A percentile compares a stretch with the other conserved stretches of the same genome.
Evolutionary conservation across 1,284 basidiomycete species (phyloP).

Genomic region (Trichosporon sp.): DNA sequence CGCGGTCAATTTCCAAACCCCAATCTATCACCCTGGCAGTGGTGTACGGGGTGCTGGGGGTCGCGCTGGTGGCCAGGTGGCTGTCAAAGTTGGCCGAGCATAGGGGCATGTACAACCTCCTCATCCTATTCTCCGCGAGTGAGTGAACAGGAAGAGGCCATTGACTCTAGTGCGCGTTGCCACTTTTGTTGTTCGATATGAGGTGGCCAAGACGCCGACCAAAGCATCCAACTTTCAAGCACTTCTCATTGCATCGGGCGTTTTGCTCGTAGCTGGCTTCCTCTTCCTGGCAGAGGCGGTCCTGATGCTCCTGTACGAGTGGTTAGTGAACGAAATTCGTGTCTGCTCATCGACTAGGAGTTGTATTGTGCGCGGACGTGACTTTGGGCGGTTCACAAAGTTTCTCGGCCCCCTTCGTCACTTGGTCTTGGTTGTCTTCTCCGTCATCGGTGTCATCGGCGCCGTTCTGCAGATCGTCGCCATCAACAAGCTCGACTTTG

Average conservation of each 20-base stretch:
- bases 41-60: neutral
- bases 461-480: slow-evolving; percentile 26
- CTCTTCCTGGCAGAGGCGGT: slow-evolving; percentile 26
- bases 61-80: neutral
- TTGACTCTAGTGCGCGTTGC: slow-evolving; percentile 24
- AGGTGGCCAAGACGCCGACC: neutral
- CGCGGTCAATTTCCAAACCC: neutral
- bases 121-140: neutral
- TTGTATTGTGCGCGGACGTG: slow-evolving; percentile 18
- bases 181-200: slow-evolving; percentile 21
- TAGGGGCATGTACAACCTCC: neutral
- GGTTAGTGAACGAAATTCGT: neutral
- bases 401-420: slow-evolving; percentile 14
- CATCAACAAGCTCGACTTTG: slow-evolving; percentile 20
- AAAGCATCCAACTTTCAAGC: slow-evolving; percentile 1
- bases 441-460: slow-evolving; percentile 25
- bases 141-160: neutral
- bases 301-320: slow-evolving; percentile 25
- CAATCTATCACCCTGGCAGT: neutral
- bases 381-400: neutral
- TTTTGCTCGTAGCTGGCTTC: slow-evolving; percentile 24
- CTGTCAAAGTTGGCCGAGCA: neutral
- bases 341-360: slow-evolving; percentile 9
- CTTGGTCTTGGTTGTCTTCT: slow-evolving; percentile 16
- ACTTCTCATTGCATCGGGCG: slow-evolving; percentile 24